A percentile compares a stretch with the other conserved stretches of the same genome.
These are phyloP conservation scores for Cercophora samala DNA, from an alignment of 495 filamentous ascomycete species.

Conservation along the genomic window DNA sequence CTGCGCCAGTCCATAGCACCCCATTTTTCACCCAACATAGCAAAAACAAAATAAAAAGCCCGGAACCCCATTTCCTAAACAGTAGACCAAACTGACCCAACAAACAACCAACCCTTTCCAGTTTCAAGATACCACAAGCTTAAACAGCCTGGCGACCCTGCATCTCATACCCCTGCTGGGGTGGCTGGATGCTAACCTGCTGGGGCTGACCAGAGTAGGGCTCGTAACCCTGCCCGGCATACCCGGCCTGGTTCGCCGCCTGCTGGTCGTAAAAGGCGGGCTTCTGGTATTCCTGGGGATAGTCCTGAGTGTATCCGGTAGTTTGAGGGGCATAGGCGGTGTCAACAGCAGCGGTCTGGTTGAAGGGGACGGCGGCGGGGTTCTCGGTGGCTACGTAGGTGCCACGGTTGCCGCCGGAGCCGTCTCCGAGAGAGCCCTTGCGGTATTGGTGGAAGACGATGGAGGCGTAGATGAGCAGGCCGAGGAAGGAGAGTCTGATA, in stretches of 20 bases:
- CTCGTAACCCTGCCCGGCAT: slow-evolving; percentile 8
- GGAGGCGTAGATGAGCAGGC: slow-evolving; percentile 31
- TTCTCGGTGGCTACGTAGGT: slow-evolving; percentile 17
- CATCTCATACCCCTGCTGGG: slow-evolving; percentile 3
- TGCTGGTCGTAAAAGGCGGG: slow-evolving; percentile 11
- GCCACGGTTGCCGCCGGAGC: slow-evolving; percentile 11
- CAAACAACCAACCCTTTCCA: neutral
- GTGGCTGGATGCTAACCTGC: neutral
- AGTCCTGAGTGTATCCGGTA: slow-evolving; percentile 1
- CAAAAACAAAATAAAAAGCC: neutral
- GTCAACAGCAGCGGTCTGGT: slow-evolving; percentile 11
- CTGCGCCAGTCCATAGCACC: neutral
- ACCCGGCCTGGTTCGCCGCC: neutral
- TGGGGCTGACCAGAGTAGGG: slow-evolving; percentile 5
- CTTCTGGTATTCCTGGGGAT: slow-evolving; percentile 14
- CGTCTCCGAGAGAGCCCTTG: slow-evolving; percentile 17
- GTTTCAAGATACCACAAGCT: too few species aligned
- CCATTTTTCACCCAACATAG: neutral
- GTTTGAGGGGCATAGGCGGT: slow-evolving; percentile 13
- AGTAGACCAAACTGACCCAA: neutral
- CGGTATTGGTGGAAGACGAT: slow-evolving; percentile 32
- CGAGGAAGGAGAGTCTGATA: slow-evolving; percentile 32
- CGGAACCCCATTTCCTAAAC: neutral
- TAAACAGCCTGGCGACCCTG: neutral
- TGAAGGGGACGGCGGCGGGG: slow-evolving; percentile 8